phyloP scores from a whole-genome alignment of 345 rosid genomes.

The Noccaea caerulescens region DNA sequence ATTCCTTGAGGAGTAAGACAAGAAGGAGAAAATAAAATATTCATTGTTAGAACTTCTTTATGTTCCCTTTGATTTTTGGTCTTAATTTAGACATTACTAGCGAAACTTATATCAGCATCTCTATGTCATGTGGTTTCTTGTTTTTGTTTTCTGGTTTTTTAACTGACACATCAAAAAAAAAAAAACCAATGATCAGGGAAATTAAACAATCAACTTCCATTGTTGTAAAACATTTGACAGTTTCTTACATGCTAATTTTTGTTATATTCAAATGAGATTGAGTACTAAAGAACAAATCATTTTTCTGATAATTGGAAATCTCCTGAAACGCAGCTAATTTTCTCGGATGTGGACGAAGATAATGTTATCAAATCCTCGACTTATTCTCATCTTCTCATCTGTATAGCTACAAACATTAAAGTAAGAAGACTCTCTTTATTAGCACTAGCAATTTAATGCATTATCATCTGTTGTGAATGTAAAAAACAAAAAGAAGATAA shows the following conservation, averaged over 20 bases:
- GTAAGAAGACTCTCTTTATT: background rate
- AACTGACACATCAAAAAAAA: slow-evolving; percentile 8
- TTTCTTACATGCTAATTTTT: slow-evolving; percentile 22
- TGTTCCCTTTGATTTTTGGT: background rate
- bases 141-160: slow-evolving; percentile 21
- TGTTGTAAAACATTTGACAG: slow-evolving; percentile 32
- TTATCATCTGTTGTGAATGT: background rate
- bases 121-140: slow-evolving; percentile 28
- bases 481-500: background rate
- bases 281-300: background rate
- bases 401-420: slow-evolving; percentile 56
- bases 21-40: background rate
- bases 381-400: slow-evolving; percentile 78
- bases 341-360: slow-evolving; percentile 64
- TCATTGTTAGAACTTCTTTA: background rate
- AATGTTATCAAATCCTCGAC: slow-evolving; percentile 65
- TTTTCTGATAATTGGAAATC: background rate
- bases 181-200: background rate
- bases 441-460: slow-evolving; percentile 3
- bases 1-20: slow-evolving; percentile 1
- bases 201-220: slow-evolving; percentile 17
- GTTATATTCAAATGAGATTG: slow-evolving; percentile 2
- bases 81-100: slow-evolving; percentile 33
- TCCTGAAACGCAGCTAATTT: slow-evolving; percentile 3
- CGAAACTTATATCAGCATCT: slow-evolving; percentile 8